Base-by-base conservation (phyloP, 2,329 filamentous ascomycete genomes). In the Ophiobolus disseminans region DNA sequence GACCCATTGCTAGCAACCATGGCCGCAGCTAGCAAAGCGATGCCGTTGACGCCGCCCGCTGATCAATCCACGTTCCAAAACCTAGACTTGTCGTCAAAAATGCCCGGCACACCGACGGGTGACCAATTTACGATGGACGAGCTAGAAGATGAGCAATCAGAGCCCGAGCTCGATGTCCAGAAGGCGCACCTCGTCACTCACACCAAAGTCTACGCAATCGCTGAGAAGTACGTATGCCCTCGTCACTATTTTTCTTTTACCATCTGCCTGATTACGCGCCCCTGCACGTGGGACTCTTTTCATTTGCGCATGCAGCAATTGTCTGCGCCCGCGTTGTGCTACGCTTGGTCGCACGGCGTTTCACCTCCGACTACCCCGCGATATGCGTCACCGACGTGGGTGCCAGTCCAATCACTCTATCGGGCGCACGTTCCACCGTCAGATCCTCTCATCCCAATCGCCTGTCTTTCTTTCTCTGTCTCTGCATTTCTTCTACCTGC, bases 201-300 rank as follows among this genome's bases (percentile, higher is more conserved):
- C 56, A 74, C 76, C 11, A 74, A 75, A 42, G 75, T 80, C 30
- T 80, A 80, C 58, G 76, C 77, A 25, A 72, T 80, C 19, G 78
- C 76, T 8, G 78, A 80, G 61, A 80, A 80, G 69, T 74, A 70
- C 64, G 72, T 72, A 52, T 40, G 39, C 47, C 46, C 9, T 46
- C 36, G 40, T 53, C 46, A 44, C 48, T 38, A 30, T 45, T 50
- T 48, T 22, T 25, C 43, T 44, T 50, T 40, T 53, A 21, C 36
- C 39, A 36, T 48, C 58, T 54, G 45, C 53, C 48, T 52, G 39
- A 56, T 48, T 49, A 47, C 52, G 40, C 48, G 39, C 53, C 41
- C 43, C 44, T 49, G 42, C 48, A 41, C 38, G 36, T 42, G 43
- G 31, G 22, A 25, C 17, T 26, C 44, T 37, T 48, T 49, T 59